Evolutionary conservation across 2,329 filamentous ascomycete genomes (phyloP).

Genomic region (Colletotrichum abscissum): DNA sequence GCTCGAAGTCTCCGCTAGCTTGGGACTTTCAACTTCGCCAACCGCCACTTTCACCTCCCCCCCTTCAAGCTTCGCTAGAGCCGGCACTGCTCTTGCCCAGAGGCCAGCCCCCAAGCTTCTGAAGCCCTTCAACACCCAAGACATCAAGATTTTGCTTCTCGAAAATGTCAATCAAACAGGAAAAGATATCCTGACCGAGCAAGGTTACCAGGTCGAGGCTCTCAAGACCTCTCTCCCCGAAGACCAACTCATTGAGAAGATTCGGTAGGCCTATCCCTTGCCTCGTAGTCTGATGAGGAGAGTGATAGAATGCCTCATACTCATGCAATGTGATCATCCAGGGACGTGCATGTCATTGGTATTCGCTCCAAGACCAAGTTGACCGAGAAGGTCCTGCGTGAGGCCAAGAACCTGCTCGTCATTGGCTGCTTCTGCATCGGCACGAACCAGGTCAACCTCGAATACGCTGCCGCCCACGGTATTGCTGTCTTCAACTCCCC

Average conservation of each 20-base stretch:
- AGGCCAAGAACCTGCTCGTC: constrained; percentile 94
- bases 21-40: constrained; percentile 81
- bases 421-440: constrained; percentile 99
- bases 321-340: constrained; percentile 49
- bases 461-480: constrained; percentile 83
- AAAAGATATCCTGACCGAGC: constrained; percentile 80
- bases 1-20: constrained; percentile 65
- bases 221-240: constrained; percentile 91
- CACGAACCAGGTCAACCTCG: constrained; percentile 92
- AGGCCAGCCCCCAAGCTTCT: constrained; percentile 74
- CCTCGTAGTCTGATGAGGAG: not conserved
- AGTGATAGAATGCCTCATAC: constrained; percentile 18
- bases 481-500: constrained; percentile 99
- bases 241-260: constrained; percentile 96
- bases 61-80: constrained; percentile 66
- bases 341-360: constrained; percentile 95
- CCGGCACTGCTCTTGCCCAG: constrained; percentile 55
- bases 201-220: constrained; percentile 96
- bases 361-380: constrained; percentile 99
- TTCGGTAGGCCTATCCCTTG: constrained; percentile 69
- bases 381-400: constrained; percentile 82
- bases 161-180: constrained; percentile 97
- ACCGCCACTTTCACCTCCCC: constrained; percentile 80
- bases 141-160: constrained; percentile 94
- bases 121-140: constrained; percentile 94